Evolutionary conservation across 1,284 basidiomycete genomes (phyloP).

Genomic region (Microbotryum lychnidis-dioicae): DNA sequence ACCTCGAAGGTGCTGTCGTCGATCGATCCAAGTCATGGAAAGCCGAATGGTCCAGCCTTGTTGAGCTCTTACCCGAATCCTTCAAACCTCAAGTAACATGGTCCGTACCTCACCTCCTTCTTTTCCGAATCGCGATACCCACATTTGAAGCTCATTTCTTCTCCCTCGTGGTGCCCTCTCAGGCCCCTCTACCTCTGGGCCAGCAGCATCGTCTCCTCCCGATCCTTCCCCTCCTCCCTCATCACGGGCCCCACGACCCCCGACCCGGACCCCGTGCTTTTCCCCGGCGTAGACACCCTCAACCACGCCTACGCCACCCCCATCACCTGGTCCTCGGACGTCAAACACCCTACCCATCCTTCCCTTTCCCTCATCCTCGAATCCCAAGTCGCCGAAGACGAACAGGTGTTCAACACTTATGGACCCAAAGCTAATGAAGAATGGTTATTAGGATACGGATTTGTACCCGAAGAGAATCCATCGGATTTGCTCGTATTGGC

Average conservation of each 20-base stretch:
- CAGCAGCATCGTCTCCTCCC: constrained; percentile 57
- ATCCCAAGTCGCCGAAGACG: constrained; percentile 41
- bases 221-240: constrained; percentile 76
- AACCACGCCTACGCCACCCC: constrained; percentile 67
- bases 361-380: constrained; percentile 46
- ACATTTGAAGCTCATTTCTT: background rate
- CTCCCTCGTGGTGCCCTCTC: background rate
- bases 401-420: constrained; percentile 82
- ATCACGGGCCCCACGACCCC: constrained; percentile 39
- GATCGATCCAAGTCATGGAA: background rate
- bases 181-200: constrained; percentile 20
- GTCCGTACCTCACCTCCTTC: background rate
- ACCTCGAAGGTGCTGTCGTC: constrained; percentile 61
- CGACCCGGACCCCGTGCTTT: constrained; percentile 56
- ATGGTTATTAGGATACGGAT: constrained; percentile 79
- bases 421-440: constrained; percentile 77
- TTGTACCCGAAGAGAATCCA: constrained; percentile 61
- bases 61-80: background rate
- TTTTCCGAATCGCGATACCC: background rate
- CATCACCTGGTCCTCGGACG: constrained; percentile 63
- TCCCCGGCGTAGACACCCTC: constrained; percentile 74
- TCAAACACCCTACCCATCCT: background rate
- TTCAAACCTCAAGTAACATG: background rate
- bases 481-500: constrained; percentile 76
- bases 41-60: background rate